phyloP scores from a whole-genome alignment of 2,329 filamentous ascomycete genomes.

The Pseudogymnoascus sp. region DNA sequence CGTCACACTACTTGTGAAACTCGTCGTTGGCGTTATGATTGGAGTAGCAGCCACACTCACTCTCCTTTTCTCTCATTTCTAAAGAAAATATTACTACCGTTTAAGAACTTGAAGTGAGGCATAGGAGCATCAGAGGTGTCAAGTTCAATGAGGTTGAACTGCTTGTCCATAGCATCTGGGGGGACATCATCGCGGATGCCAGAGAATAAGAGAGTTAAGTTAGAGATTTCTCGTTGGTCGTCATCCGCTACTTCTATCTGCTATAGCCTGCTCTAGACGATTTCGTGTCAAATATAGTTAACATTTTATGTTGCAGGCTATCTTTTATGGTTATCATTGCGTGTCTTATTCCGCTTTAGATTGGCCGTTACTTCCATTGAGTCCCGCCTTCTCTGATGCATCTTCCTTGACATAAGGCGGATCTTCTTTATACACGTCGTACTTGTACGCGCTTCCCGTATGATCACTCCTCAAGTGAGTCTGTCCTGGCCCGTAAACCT shows the following conservation, averaged over 20 bases:
- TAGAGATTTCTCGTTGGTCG: not conserved
- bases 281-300: not conserved
- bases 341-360: not conserved
- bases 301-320: not conserved
- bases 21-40: not conserved
- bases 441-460: conserved; percentile 52
- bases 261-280: not conserved
- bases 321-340: not conserved
- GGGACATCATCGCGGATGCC: not conserved
- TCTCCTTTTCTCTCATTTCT: not conserved
- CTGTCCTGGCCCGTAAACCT: conserved; percentile 55
- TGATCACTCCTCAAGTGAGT: conserved; percentile 51
- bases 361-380: not conserved
- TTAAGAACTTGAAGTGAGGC: not conserved
- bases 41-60: not conserved
- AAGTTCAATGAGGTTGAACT: not conserved
- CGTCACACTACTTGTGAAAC: not conserved
- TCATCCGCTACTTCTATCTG: not conserved
- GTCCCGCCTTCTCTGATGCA: conserved; percentile 33
- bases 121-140: not conserved
- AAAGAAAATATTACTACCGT: not conserved
- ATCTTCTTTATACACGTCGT: conserved; percentile 53
- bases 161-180: not conserved
- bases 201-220: not conserved
- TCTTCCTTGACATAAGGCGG: conserved; percentile 26